These are phyloP conservation scores for Tolypocladium paradoxum DNA, from an alignment of 2,329 filamentous ascomycete genomes.

Conservation along the genomic window DNA sequence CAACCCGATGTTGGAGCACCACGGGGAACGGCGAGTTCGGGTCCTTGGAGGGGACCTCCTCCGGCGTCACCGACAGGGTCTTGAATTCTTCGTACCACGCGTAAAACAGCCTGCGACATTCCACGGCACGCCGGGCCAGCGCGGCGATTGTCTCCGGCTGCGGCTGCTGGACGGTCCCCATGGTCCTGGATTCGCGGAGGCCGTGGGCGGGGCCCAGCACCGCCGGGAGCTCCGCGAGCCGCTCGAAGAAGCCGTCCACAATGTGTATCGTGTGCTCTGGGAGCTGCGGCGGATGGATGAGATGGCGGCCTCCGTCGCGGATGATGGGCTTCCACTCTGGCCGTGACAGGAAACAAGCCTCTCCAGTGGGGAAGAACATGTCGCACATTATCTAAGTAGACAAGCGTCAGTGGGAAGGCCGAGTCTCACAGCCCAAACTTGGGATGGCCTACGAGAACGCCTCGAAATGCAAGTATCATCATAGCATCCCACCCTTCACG, in stretches of 20 bases:
- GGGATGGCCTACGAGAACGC: slow-evolving; percentile 15
- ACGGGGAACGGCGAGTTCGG: slow-evolving; percentile 20
- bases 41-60: slow-evolving; percentile 17
- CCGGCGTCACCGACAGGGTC: slow-evolving; percentile 12
- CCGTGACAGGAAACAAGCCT: slow-evolving; percentile 24
- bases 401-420: neutral
- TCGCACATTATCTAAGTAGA: slow-evolving; percentile 27
- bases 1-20: slow-evolving; percentile 18
- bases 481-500: slow-evolving; percentile 23
- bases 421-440: too few relatives aligned
- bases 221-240: slow-evolving; percentile 22
- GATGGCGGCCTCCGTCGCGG: slow-evolving; percentile 11
- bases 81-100: slow-evolving; percentile 21
- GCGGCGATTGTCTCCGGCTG: slow-evolving; percentile 16
- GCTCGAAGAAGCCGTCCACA: slow-evolving; percentile 21
- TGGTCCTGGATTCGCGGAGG: slow-evolving; percentile 17
- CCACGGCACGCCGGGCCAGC: slow-evolving; percentile 15
- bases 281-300: slow-evolving; percentile 14
- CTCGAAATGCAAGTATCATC: slow-evolving; percentile 26
- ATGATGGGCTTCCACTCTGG: slow-evolving; percentile 26
- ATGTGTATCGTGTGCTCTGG: slow-evolving; percentile 12
- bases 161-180: slow-evolving; percentile 9
- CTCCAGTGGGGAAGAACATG: slow-evolving; percentile 22
- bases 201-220: slow-evolving; percentile 20
- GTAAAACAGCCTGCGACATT: slow-evolving; percentile 17